These are phyloP conservation scores for Crithidia brevicula DNA, from an alignment of 208 protist species.

Conservation along the genomic window DNA sequence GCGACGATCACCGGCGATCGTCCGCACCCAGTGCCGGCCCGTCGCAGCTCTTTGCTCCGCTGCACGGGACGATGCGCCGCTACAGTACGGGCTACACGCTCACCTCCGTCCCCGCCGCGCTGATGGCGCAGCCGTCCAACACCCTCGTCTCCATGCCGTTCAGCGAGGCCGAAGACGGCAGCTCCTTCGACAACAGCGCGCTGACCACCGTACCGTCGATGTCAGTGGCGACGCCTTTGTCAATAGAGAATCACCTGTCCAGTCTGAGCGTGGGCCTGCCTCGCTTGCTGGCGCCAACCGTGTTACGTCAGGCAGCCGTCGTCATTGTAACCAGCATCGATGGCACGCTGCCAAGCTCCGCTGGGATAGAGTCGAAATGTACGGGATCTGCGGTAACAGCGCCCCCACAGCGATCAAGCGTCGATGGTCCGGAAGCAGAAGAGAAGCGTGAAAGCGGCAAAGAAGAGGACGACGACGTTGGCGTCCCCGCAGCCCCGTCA, in stretches of 20 bases:
- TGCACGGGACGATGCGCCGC: constrained; percentile 21
- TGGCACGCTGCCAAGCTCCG: too few species aligned
- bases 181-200: neutral
- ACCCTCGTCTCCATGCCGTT: constrained; percentile 3
- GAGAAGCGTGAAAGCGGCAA: too few species aligned
- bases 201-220: neutral
- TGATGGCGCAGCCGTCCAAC: neutral
- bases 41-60: constrained; percentile 42
- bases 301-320: neutral
- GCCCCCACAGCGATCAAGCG: neutral
- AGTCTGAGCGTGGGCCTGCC: neutral
- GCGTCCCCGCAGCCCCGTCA: too few species aligned
- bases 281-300: neutral
- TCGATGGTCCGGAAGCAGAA: neutral
- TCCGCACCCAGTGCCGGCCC: constrained; percentile 30
- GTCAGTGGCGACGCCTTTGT: neutral
- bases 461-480: too few species aligned
- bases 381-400: neutral
- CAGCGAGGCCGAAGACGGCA: neutral
- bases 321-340: neutral
- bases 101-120: constrained; percentile 13
- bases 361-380: neutral
- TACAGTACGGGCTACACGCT: constrained; percentile 29
- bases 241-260: neutral
- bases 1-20: neutral